A percentile compares a stretch with the other conserved stretches of the same genome.
These are phyloP conservation scores for Mycena filopes DNA, from an alignment of 768 basidiomycete genomes.

Conservation along the genomic window DNA sequence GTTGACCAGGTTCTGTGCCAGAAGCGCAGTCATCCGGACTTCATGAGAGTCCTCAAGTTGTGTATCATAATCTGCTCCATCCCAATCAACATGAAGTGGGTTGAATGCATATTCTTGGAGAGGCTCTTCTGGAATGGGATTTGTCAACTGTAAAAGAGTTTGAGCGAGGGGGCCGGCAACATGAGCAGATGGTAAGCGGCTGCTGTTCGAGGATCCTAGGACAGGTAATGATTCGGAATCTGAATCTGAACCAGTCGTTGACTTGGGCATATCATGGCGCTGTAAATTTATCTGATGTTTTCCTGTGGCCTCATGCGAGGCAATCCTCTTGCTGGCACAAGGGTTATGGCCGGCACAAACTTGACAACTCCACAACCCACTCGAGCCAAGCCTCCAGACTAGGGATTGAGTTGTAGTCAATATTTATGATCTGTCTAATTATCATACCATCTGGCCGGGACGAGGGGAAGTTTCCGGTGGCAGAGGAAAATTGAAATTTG, in stretches of 20 bases:
- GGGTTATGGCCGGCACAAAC: neutral
- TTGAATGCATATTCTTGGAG: too few relatives aligned
- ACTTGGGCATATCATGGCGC: neutral
- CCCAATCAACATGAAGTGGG: conserved; percentile 6
- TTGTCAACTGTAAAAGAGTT: too few relatives aligned
- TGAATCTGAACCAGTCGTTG: neutral
- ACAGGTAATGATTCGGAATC: neutral
- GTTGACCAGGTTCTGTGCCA: neutral
- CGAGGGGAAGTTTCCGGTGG: neutral
- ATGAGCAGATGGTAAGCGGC: neutral
- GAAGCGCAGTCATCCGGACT: neutral
- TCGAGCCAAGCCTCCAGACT: neutral
- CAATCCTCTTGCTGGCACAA: neutral
- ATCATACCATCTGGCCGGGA: neutral
- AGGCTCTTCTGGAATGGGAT: too few relatives aligned
- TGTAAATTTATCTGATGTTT: neutral
- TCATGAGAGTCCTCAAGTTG: neutral
- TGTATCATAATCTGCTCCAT: conserved; percentile 1
- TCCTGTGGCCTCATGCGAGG: neutral
- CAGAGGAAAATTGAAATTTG: neutral
- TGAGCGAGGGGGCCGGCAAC: too few relatives aligned
- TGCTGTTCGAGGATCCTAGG: neutral
- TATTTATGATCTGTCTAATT: neutral
- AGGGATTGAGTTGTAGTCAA: too few relatives aligned
- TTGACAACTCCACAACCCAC: conserved; percentile 1